Base-by-base conservation (phyloP, 768 basidiomycete species). In the Dioszegia aurantiaca region DNA sequence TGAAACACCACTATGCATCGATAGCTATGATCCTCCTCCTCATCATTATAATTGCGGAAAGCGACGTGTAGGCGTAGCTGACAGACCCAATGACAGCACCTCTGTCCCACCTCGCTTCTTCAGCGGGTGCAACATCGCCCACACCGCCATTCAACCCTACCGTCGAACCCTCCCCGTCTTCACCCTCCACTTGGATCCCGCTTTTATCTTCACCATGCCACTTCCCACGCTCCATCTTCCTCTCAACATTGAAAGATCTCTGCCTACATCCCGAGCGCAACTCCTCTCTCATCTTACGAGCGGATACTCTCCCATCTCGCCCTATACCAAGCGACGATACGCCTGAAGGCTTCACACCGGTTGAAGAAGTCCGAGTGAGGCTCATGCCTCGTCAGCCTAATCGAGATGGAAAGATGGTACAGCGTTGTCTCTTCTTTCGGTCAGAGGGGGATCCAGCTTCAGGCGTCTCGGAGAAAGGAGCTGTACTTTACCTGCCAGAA, bases 211-310 rank as follows among this genome's bases (percentile, higher is more conserved):
- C 60, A 12, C 37, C 59, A 21, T 61, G 63, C 40, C 64, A 72
- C 48, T 72, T 72, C 54, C 36, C 52, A n/a, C 58, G 62, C 5
- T 23, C 54, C 28, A 44, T 52, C 16, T 95, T 95, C 70, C 83
- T 87, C 63, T 69, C 74, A 0, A 88, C 87, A 0, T 74, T 87
- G 30, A 82, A 82, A 24, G 87, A 89, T 61, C 79, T 94, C 17
- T 80, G 91, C 6, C 82, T 87, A 36, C 90, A 94, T 70, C 93
- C 93, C 5, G 93, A 97, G 70, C 89, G 90, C 73, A 94, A 93
- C 70, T 90, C 90, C 0, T 87, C 89, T 0, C 82, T 94, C 26
- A 94, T 97, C 56, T 79, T 97, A 17, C 84, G 93, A 1, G 88
- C 91, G 0, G 89, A 94, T 82, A 2, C 47, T 88, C 19, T 70